These are phyloP conservation scores for Echinosophora koreensis DNA, from an alignment of 306 rosid species.

Conservation along the genomic window DNA sequence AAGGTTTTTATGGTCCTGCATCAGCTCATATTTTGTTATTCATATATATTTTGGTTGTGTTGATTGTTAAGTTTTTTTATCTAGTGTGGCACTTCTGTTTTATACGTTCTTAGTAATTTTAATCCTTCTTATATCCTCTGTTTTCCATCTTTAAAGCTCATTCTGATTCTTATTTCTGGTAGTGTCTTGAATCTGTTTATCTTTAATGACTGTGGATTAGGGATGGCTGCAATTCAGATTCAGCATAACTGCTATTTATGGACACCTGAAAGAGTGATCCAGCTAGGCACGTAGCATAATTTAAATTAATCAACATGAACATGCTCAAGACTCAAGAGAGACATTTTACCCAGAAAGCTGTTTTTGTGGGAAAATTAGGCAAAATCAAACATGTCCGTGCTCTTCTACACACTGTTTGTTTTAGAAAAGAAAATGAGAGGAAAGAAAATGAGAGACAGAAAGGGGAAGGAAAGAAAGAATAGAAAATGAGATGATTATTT, in stretches of 20 bases:
- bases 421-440: no score
- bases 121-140: neutral
- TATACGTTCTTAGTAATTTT: neutral
- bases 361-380: no score
- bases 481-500: no score
- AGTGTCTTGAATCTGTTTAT: neutral
- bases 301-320: neutral
- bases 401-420: no score
- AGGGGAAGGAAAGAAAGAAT: no score
- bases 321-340: no score
- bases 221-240: neutral
- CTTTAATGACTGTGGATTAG: neutral
- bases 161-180: neutral
- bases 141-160: neutral
- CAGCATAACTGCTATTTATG: neutral
- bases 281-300: neutral
- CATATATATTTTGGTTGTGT: slow-evolving; percentile 19
- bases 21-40: slow-evolving; percentile 5
- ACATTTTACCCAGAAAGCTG: no score
- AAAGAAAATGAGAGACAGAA: no score
- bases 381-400: no score
- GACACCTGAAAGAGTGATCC: neutral
- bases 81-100: neutral
- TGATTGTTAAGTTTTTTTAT: neutral
- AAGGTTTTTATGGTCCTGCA: slow-evolving; percentile 15